phyloP scores from a whole-genome alignment of 257 asterid genomes.

The Fraxinus americana region DNA sequence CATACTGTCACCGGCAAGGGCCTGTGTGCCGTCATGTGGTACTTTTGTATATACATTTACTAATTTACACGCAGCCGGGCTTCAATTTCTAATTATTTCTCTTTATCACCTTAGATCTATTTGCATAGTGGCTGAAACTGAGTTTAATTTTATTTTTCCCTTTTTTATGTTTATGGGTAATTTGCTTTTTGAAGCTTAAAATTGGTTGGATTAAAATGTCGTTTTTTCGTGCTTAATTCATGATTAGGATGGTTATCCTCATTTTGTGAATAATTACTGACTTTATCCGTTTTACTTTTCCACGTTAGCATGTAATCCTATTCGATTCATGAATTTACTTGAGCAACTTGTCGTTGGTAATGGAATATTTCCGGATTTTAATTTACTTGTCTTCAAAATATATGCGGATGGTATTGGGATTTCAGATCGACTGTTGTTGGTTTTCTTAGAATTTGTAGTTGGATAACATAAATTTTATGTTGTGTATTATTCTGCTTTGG shows the following conservation, averaged over 20 bases:
- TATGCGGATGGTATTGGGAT: neutral
- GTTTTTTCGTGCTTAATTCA: neutral
- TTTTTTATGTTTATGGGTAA: neutral
- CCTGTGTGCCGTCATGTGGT: conserved; percentile 95
- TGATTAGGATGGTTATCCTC: neutral
- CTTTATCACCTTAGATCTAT: conserved; percentile 19
- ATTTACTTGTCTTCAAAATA: neutral
- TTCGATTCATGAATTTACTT: neutral
- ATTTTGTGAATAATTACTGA: neutral
- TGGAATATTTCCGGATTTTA: neutral
- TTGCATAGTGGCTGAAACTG: conserved; percentile 18
- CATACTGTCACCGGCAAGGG: conserved; percentile 90
- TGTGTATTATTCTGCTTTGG: neutral
- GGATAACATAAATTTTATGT: too few relatives aligned
- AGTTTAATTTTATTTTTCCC: conserved; percentile 15
- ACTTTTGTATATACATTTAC: conserved; percentile 7
- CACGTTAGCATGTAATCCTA: neutral
- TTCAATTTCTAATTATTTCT: neutral
- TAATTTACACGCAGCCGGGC: neutral
- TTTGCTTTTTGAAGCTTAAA: conserved; percentile 18
- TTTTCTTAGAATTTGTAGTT: neutral
- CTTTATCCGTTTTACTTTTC: conserved; percentile 13
- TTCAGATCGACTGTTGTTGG: neutral
- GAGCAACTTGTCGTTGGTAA: neutral
- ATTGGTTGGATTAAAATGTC: neutral